phyloP scores from a whole-genome alignment of 257 asterid genomes.

The Solanum corneliomulleri region DNA sequence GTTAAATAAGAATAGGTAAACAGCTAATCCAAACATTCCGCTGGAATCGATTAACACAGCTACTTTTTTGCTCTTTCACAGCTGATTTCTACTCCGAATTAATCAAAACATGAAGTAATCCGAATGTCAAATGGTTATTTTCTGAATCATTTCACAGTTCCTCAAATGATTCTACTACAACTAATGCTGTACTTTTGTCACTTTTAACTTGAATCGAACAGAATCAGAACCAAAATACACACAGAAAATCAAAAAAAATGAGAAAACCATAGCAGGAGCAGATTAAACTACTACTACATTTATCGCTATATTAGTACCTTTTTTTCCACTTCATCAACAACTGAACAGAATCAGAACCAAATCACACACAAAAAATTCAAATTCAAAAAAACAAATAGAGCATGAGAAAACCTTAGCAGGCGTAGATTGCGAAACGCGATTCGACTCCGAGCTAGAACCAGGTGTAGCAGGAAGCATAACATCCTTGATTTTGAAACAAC shows the following conservation, averaged over 20 bases:
- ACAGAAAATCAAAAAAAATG: neutral
- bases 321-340: neutral
- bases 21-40: neutral
- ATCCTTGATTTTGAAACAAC: slow-evolving; percentile 50
- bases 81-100: neutral
- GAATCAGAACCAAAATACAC: neutral
- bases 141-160: neutral
- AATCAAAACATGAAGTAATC: neutral
- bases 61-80: neutral
- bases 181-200: neutral
- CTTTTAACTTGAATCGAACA: neutral
- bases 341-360: neutral
- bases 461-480: neutral
- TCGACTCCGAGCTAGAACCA: neutral
- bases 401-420: neutral
- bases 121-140: neutral
- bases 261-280: neutral
- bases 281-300: neutral
- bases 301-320: neutral
- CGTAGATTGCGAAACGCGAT: neutral
- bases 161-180: neutral
- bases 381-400: neutral
- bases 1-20: neutral
- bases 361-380: neutral
- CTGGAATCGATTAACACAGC: neutral